phyloP scores from a whole-genome alignment of 768 basidiomycete species.

The Mycena indigotica region DNA sequence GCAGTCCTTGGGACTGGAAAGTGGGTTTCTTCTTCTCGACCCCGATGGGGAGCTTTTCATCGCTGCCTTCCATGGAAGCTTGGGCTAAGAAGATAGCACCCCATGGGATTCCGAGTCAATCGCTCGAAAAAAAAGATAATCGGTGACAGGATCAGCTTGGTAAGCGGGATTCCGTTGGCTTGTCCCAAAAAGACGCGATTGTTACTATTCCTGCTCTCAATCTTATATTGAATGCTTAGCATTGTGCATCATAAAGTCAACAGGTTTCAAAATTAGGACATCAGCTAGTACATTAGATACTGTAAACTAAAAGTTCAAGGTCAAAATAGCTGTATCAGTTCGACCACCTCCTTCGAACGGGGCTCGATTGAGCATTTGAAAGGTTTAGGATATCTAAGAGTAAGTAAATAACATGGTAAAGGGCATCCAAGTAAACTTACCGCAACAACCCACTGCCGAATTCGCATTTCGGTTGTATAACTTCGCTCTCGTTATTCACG shows the following conservation, averaged over 20 bases:
- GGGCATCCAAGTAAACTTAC: background rate
- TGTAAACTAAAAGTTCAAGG: background rate
- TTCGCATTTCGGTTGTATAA: slow-evolving; percentile 8
- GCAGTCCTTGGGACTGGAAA: background rate
- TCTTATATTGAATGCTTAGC: too few species aligned
- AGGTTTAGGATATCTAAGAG: slow-evolving; percentile 14
- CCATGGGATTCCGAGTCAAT: background rate
- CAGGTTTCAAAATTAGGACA: too few species aligned
- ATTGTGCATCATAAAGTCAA: too few species aligned
- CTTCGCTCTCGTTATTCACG: slow-evolving; percentile 4
- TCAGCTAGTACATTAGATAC: background rate
- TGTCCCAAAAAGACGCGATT: too few species aligned
- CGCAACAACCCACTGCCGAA: slow-evolving; percentile 19
- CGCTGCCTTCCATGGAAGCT: background rate
- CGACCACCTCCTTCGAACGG: background rate
- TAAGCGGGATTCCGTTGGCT: background rate
- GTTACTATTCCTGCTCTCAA: too few species aligned
- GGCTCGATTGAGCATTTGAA: slow-evolving; percentile 17
- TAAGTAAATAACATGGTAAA: background rate
- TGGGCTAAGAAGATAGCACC: background rate
- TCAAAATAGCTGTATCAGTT: too few species aligned
- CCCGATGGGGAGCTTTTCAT: background rate
- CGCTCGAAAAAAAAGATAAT: background rate
- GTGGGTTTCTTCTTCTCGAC: background rate
- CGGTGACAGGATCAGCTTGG: background rate